A percentile compares a stretch with the other conserved stretches of the same genome.
These are phyloP conservation scores for Yarrowia osloensis DNA, from an alignment of 805 yeast genomes.

Conservation along the genomic window DNA sequence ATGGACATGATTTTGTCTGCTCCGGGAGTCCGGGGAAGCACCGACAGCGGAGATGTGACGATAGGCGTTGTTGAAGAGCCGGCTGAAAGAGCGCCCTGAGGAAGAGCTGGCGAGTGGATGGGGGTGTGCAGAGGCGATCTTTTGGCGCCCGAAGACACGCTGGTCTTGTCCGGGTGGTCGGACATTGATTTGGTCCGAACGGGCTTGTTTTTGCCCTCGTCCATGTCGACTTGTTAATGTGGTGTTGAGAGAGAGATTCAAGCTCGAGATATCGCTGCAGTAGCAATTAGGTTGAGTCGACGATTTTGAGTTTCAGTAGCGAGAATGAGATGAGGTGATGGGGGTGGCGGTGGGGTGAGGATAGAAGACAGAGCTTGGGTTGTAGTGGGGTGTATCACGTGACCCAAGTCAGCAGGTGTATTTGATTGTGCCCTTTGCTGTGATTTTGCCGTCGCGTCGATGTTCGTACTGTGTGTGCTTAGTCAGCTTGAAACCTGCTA, in stretches of 20 bases:
- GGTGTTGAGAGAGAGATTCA: no score
- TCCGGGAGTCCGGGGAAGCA: background rate
- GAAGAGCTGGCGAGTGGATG: constrained; percentile 2
- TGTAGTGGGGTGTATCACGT: background rate
- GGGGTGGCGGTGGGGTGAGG: background rate
- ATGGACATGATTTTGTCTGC: background rate
- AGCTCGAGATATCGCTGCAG: background rate
- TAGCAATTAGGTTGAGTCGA: background rate
- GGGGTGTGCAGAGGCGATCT: constrained; percentile 11
- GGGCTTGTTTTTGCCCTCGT: background rate
- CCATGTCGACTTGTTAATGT: constrained; percentile 7
- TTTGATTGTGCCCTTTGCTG: no score
- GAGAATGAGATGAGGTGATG: background rate
- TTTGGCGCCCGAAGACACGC: background rate
- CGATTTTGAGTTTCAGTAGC: background rate
- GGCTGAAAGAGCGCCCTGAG: background rate
- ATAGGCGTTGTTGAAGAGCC: background rate
- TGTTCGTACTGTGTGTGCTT: no score
- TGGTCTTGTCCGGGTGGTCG: constrained; percentile 1
- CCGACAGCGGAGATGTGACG: background rate
- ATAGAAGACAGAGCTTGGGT: no score
- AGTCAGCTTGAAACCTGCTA: no score
- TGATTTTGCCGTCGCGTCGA: no score
- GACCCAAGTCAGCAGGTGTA: no score
- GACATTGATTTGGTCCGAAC: background rate